Base-by-base conservation (phyloP, 345 rosid species). In the Citrus hindsii region DNA sequence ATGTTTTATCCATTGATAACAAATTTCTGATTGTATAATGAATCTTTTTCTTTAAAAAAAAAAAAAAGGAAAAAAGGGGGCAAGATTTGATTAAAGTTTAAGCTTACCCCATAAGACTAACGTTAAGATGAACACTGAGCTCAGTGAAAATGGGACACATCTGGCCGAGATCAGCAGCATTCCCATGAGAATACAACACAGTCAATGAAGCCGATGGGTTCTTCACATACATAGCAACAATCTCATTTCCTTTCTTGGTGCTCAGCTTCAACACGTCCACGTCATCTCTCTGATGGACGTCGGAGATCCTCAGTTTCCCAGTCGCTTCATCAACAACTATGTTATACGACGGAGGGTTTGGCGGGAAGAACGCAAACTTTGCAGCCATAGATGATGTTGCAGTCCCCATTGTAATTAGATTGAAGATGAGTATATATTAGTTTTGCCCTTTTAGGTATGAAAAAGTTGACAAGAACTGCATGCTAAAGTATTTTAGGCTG, bases 361-460 rank as follows among this genome's bases (percentile, higher is more conserved):
- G 99, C n/a, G 99, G 99, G 81, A 85, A 93, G 84, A 93, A 95
- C 2, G 99, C 97, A 16, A 95, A 80, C 83, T 90, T 93, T 3
- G 98, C 89, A 51, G 96, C 99, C 97, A 95, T 92, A 9, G 97
- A 88, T 27, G 98, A 95, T 76, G 98, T 91, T 69, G 95, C 85
- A 33, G 85, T 84, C 60, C 98, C 98, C 98, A 95, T 94, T 51
- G 14, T 46, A 4, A 46, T 53, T 59, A 72, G n/a, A 35, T 67
- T 65, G 27, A 32, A 53, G 58, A 18, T 18, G 51, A 46, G 5
- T 51, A 51, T 16, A 18, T 51, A 18, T 51, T 18, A 51, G 22
- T 16, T 18, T 51, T 18, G 5, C 14, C 56, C 56, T 40, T 64
- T 64, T 70, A 8, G 24, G 60, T 18, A 21, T 66, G 51, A 66